phyloP scores from a whole-genome alignment of 805 yeast genomes.

The Candida xiaguanensis region DNA sequence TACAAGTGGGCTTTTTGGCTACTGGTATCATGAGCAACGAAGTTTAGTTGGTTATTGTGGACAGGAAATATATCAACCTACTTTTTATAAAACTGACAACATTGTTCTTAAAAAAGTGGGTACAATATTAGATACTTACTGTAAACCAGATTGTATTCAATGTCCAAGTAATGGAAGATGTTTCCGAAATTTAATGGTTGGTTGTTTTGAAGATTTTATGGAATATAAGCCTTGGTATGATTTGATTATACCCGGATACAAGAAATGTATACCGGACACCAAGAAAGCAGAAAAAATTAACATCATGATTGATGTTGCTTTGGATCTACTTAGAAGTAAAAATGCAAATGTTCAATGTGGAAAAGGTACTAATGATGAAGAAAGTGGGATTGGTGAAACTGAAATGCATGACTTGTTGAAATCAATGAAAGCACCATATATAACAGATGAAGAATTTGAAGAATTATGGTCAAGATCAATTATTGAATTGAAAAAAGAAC shows the following conservation, averaged over 20 bases:
- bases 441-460: conserved; percentile 62
- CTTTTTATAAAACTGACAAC: conserved; percentile 29
- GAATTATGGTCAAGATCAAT: conserved; percentile 70
- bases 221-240: conserved; percentile 52
- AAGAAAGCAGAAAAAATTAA: conserved; percentile 64
- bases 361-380: conserved; percentile 34
- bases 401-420: conserved; percentile 54
- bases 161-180: conserved; percentile 86
- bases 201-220: conserved; percentile 68
- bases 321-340: conserved; percentile 60
- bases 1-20: conserved; percentile 35
- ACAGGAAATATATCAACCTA: conserved; percentile 45
- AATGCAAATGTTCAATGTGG: conserved; percentile 67
- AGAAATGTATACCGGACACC: conserved; percentile 68
- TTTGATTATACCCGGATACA: conserved; percentile 50
- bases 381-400: conserved; percentile 47
- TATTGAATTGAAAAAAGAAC: conserved; percentile 57
- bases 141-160: conserved; percentile 61
- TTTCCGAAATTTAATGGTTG: conserved; percentile 52
- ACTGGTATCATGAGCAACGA: conserved; percentile 66
- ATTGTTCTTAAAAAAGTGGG: conserved; percentile 39
- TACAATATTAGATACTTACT: conserved; percentile 36
- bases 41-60: conserved; percentile 74
- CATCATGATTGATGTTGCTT: conserved; percentile 62
- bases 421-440: conserved; percentile 43